phyloP scores from a whole-genome alignment of 306 rosid species.

The Medicago arabica region DNA sequence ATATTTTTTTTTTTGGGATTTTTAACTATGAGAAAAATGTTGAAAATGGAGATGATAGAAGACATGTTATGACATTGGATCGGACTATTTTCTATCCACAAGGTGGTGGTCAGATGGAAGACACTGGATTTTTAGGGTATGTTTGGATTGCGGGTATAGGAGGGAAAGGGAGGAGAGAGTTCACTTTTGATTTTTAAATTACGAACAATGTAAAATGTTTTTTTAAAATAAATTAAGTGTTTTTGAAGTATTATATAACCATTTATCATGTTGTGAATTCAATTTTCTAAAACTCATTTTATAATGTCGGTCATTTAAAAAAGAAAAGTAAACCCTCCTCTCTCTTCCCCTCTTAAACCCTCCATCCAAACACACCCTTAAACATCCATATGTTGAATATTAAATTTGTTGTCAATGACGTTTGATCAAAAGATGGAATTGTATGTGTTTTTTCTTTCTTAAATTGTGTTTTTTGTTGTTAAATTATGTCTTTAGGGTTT shows the following conservation, averaged over 20 bases:
- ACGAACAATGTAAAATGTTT: no score
- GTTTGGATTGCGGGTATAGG: no score
- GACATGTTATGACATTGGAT: constrained; percentile 63
- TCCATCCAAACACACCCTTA: no score
- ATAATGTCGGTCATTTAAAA: no score
- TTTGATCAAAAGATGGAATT: constrained; percentile 68
- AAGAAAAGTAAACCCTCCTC: no score
- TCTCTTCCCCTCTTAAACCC: no score
- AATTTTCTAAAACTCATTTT: no score
- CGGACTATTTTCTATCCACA: constrained; percentile 80
- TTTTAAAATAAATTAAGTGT: no score
- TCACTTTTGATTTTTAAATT: no score
- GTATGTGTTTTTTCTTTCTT: constrained; percentile 45
- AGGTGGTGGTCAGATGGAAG: constrained; percentile 89
- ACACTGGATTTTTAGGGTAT: constrained; percentile 68
- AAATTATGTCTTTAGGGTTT: background rate
- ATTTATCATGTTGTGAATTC: no score
- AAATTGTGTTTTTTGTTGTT: background rate
- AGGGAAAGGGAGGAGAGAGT: no score
- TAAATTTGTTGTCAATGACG: constrained; percentile 67
- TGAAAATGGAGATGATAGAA: constrained; percentile 65
- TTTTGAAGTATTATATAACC: no score
- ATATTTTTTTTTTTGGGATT: background rate
- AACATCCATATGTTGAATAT: constrained; percentile 37
- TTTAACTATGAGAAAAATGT: constrained; percentile 27